Conservation (phyloP, 257 asterid species). For the Solanum medicagineum region DNA sequence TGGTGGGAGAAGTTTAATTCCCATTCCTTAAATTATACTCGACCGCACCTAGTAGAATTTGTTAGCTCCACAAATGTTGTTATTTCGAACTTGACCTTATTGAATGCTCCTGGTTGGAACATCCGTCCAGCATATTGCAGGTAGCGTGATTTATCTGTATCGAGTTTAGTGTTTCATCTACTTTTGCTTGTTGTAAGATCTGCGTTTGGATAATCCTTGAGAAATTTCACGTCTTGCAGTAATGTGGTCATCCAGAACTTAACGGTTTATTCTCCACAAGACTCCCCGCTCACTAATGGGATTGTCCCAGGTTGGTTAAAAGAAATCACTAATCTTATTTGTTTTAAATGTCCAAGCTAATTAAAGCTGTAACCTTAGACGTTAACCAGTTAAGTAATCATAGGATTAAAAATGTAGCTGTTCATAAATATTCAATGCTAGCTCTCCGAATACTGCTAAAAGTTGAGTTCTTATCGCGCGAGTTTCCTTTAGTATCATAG, state of each 20-base stretch:
- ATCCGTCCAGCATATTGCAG: slow-evolving; percentile 91
- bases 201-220: background rate
- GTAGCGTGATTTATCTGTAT: slow-evolving; percentile 19
- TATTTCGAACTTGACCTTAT: slow-evolving; percentile 77
- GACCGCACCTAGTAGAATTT: slow-evolving; percentile 84
- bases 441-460: background rate
- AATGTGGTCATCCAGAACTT: slow-evolving; percentile 83
- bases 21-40: slow-evolving; percentile 67
- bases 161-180: background rate
- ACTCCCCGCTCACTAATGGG: slow-evolving; percentile 78
- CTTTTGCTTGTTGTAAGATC: background rate
- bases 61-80: slow-evolving; percentile 50
- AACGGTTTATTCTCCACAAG: slow-evolving; percentile 60
- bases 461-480: background rate
- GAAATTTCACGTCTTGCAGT: slow-evolving; percentile 37
- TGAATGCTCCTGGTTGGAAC: slow-evolving; percentile 90
- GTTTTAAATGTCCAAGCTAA: background rate
- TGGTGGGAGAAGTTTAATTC: slow-evolving; percentile 73
- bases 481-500: background rate
- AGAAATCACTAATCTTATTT: background rate
- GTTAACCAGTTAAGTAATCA: background rate
- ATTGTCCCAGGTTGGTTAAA: slow-evolving; percentile 78
- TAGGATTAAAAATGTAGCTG: background rate
- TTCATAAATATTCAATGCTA: background rate
- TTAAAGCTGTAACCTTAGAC: background rate